A percentile compares a stretch with the other conserved stretches of the same genome.
These are phyloP conservation scores for Candida maesae DNA, from an alignment of 805 yeast genomes.

Conservation along the genomic window DNA sequence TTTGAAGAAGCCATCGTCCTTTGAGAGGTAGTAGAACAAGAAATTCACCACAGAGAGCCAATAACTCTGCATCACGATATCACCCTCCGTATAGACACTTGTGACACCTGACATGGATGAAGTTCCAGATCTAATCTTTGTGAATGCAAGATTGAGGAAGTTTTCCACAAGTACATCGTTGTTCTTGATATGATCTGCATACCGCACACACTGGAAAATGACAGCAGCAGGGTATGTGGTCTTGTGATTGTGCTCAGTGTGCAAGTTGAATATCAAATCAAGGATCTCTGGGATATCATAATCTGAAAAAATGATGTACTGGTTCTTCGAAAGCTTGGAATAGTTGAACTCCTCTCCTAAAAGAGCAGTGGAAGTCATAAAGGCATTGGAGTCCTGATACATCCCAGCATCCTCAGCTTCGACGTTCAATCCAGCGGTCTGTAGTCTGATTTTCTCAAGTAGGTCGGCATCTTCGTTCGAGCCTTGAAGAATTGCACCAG, in stretches of 20 bases:
- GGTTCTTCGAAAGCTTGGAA: slow-evolving; percentile 49
- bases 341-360: slow-evolving; percentile 46
- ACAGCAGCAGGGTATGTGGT: slow-evolving; percentile 62
- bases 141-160: slow-evolving; percentile 54
- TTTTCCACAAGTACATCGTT: slow-evolving; percentile 54
- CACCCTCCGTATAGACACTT: slow-evolving; percentile 43
- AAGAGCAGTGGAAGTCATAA: slow-evolving; percentile 16
- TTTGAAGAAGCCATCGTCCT: slow-evolving; percentile 56
- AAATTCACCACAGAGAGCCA: slow-evolving; percentile 85
- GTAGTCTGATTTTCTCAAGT: slow-evolving; percentile 33
- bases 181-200: slow-evolving; percentile 55
- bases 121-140: slow-evolving; percentile 56
- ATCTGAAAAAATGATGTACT: slow-evolving; percentile 60
- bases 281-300: slow-evolving; percentile 71
- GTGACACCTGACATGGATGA: slow-evolving; percentile 60
- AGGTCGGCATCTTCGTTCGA: slow-evolving; percentile 30
- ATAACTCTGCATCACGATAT: slow-evolving; percentile 70
- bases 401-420: slow-evolving; percentile 23
- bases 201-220: slow-evolving; percentile 65
- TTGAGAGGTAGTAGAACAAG: slow-evolving; percentile 69
- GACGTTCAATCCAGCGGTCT: slow-evolving; percentile 32
- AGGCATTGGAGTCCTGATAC: slow-evolving; percentile 20
- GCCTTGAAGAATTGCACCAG: slow-evolving; percentile 3
- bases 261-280: slow-evolving; percentile 53
- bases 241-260: slow-evolving; percentile 46